A percentile compares a stretch with the other conserved stretches of the same genome.
Evolutionary conservation across 2,329 filamentous ascomycete species (phyloP).

Genomic region (Juglanconis oblonga): DNA sequence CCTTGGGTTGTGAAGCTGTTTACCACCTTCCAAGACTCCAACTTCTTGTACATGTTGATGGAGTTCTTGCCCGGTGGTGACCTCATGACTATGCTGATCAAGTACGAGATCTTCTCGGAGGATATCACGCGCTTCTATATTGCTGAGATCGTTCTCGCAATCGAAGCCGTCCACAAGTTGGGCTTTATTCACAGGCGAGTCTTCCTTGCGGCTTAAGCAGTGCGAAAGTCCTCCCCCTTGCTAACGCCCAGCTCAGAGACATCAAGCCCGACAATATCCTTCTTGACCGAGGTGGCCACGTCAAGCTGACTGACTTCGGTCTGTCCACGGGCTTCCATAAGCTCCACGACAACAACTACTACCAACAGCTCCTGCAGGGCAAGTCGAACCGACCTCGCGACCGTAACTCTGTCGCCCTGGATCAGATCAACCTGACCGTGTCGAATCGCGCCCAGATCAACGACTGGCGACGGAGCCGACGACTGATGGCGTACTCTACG

Average conservation of each 20-base stretch:
- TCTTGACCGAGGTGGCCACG: conserved; percentile 89
- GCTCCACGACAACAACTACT: conserved; percentile 96
- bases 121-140: conserved; percentile 99
- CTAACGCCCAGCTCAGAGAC: conserved; percentile 56
- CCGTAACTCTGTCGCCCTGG: conserved; percentile 89
- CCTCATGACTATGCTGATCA: conserved; percentile 99
- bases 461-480: conserved; percentile 93
- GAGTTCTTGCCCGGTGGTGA: conserved; percentile 98
- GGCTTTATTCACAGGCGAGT: conserved; percentile 96
- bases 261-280: conserved; percentile 99
- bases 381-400: conserved; percentile 71
- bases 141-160: conserved; percentile 96
- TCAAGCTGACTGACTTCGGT: conserved; percentile 98
- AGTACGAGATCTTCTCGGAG: conserved; percentile 99
- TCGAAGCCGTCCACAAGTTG: conserved; percentile 95
- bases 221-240: neutral
- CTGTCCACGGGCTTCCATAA: conserved; percentile 97
- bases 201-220: neutral
- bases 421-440: conserved; percentile 97
- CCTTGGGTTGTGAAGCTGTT: conserved; percentile 98
- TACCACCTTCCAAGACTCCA: conserved; percentile 94
- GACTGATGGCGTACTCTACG: conserved; percentile 96
- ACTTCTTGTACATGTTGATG: conserved; percentile 99
- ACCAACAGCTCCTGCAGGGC: conserved; percentile 89
- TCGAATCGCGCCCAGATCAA: conserved; percentile 98